Conservation (phyloP, 2,329 filamentous ascomycete species). For the Exutisphaerella laricina region DNA sequence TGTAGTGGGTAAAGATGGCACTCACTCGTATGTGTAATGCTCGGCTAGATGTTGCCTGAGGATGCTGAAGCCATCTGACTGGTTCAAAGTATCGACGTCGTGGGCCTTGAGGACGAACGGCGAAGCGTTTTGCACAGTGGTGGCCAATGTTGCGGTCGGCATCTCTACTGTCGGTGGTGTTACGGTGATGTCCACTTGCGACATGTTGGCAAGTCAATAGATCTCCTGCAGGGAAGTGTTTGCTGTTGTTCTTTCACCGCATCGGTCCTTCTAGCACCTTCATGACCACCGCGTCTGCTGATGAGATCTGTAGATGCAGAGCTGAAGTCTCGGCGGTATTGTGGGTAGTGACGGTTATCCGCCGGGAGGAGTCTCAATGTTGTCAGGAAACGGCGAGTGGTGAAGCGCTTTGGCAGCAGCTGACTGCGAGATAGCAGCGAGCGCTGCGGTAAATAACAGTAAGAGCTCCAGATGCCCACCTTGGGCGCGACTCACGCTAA, state of each 20-base stretch:
- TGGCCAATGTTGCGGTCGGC: slow-evolving; percentile 11
- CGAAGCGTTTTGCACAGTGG: slow-evolving; percentile 27
- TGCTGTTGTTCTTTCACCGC: not conserved
- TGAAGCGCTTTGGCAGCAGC: not conserved
- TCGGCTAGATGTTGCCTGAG: slow-evolving; percentile 39
- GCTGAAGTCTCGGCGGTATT: not conserved
- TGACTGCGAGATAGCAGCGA: slow-evolving; percentile 1
- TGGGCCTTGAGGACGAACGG: slow-evolving; percentile 41
- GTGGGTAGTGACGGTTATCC: not conserved
- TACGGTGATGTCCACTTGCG: slow-evolving; percentile 1
- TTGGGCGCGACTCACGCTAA: not conserved
- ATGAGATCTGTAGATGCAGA: not conserved
- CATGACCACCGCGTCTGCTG: not conserved
- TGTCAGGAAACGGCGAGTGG: not conserved
- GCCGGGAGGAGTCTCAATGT: not conserved
- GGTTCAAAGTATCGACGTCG: slow-evolving; percentile 36
- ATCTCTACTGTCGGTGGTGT: slow-evolving; percentile 8
- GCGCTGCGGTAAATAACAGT: slow-evolving; percentile 1
- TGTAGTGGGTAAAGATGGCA: slow-evolving; percentile 5
- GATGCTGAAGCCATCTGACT: slow-evolving; percentile 41
- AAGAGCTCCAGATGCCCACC: slow-evolving; percentile 2
- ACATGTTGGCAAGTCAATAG: not conserved
- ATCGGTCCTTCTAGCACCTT: not conserved
- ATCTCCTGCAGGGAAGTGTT: not conserved
- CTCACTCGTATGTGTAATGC: slow-evolving; percentile 36